Evolutionary conservation across 495 filamentous ascomycete species (phyloP).

Genomic region (Glarea lozoyensis): DNA sequence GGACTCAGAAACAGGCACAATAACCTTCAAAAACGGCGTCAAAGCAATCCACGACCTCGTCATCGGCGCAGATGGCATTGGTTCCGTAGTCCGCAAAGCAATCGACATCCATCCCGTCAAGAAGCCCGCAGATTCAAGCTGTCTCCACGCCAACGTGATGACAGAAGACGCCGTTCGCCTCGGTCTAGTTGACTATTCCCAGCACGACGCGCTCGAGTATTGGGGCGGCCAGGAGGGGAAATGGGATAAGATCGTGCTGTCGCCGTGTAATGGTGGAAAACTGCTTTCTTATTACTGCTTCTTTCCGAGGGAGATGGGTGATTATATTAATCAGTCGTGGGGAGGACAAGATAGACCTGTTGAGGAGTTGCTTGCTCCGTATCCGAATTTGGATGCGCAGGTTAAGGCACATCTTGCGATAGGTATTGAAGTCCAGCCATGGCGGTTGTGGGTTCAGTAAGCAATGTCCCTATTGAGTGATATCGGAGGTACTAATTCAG

Average conservation of each 20-base stretch:
- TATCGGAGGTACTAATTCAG: too few relatives aligned
- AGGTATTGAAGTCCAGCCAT: slow-evolving; percentile 37
- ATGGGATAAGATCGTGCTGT: slow-evolving; percentile 38
- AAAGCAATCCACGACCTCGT: slow-evolving; percentile 41
- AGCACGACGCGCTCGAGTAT: slow-evolving; percentile 36
- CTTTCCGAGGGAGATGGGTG: slow-evolving; percentile 34
- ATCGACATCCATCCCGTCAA: slow-evolving; percentile 14
- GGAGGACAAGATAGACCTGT: slow-evolving; percentile 23
- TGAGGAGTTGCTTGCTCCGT: slow-evolving; percentile 36
- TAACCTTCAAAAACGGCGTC: slow-evolving; percentile 43
- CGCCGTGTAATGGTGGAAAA: slow-evolving; percentile 37
- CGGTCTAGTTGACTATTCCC: slow-evolving; percentile 34
- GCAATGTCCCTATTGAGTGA: too few relatives aligned
- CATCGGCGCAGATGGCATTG: slow-evolving; percentile 42
- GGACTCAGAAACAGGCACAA: slow-evolving; percentile 46
- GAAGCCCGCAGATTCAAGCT: slow-evolving; percentile 5
- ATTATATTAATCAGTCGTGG: slow-evolving; percentile 35
- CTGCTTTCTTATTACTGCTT: slow-evolving; percentile 43
- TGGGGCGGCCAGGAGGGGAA: slow-evolving; percentile 42
- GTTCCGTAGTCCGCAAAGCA: slow-evolving; percentile 1
- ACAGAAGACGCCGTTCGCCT: slow-evolving; percentile 31
- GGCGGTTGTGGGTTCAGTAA: slow-evolving; percentile 43
- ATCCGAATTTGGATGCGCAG: slow-evolving; percentile 33
- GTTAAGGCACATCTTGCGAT: slow-evolving; percentile 31
- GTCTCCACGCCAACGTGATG: not conserved